phyloP scores from a whole-genome alignment of 2,329 filamentous ascomycete species.

The Verticillium isaacii region DNA sequence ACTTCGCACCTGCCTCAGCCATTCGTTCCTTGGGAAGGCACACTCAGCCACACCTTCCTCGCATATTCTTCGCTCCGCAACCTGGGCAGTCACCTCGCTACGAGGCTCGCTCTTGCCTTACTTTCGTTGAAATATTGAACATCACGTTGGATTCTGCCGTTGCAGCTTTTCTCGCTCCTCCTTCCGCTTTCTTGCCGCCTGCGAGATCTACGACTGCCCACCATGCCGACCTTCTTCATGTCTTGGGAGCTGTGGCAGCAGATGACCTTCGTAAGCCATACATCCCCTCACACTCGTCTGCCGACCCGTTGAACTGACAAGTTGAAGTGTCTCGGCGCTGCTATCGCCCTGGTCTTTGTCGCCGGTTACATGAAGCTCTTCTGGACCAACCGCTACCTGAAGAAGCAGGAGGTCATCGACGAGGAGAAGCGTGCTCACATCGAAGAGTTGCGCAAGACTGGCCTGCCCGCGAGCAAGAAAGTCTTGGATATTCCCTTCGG shows the following conservation, averaged over 20 bases:
- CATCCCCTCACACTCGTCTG: constrained; percentile 12
- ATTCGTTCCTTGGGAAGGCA: background rate
- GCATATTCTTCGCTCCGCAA: background rate
- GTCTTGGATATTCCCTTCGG: constrained; percentile 67
- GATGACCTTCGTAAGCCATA: constrained; percentile 74
- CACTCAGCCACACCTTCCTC: background rate
- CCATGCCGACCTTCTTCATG: constrained; percentile 51
- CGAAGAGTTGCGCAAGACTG: constrained; percentile 50
- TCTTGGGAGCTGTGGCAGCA: constrained; percentile 82
- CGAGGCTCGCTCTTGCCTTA: background rate
- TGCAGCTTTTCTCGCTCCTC: background rate
- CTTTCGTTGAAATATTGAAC: too few species aligned
- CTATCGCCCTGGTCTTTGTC: constrained; percentile 66
- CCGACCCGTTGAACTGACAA: constrained; percentile 2
- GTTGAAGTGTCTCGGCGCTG: constrained; percentile 64
- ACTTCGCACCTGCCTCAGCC: background rate
- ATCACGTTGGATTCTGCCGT: too few species aligned
- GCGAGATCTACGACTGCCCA: background rate
- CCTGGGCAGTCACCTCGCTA: background rate
- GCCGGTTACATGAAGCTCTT: constrained; percentile 65
- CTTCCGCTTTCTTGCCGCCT: background rate
- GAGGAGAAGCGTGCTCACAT: constrained; percentile 56
- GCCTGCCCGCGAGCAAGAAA: constrained; percentile 34
- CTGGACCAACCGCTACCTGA: constrained; percentile 50
- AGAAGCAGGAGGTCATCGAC: constrained; percentile 59